These are phyloP conservation scores for Talaromyces stipitatus DNA, from an alignment of 495 filamentous ascomycete genomes.

Conservation along the genomic window DNA sequence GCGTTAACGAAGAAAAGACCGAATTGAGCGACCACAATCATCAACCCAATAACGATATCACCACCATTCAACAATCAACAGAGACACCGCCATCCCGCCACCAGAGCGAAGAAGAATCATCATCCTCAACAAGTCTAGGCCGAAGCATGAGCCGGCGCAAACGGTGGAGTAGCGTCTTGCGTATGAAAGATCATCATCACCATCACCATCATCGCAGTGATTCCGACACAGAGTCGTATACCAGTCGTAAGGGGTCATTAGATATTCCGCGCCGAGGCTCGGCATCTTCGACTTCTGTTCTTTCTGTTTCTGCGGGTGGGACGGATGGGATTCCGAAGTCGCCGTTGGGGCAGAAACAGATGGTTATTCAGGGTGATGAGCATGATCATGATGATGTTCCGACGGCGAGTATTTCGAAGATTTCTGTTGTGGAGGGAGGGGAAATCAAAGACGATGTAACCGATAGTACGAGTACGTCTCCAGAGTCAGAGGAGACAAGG, in stretches of 20 bases:
- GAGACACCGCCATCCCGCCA: not conserved
- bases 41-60: not conserved
- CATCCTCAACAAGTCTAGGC: slow-evolving; percentile 14
- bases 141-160: slow-evolving; percentile 37
- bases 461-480: not conserved
- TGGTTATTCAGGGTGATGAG: not conserved
- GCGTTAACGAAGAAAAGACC: slow-evolving; percentile 24
- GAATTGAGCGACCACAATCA: slow-evolving; percentile 14
- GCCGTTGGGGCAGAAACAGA: not conserved
- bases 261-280: not conserved
- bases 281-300: not conserved
- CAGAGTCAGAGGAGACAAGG: not conserved
- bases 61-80: slow-evolving; percentile 4
- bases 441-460: not conserved
- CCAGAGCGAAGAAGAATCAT: slow-evolving; percentile 18
- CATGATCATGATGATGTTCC: not conserved
- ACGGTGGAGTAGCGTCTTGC: slow-evolving; percentile 37
- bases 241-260: not conserved
- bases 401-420: not conserved
- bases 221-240: not conserved
- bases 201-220: slow-evolving; percentile 8
- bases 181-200: slow-evolving; percentile 32
- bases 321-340: not conserved
- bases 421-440: not conserved
- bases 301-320: not conserved